Conservation (phyloP, 164 flowering plant species). For the Stephania cephalantha region DNA sequence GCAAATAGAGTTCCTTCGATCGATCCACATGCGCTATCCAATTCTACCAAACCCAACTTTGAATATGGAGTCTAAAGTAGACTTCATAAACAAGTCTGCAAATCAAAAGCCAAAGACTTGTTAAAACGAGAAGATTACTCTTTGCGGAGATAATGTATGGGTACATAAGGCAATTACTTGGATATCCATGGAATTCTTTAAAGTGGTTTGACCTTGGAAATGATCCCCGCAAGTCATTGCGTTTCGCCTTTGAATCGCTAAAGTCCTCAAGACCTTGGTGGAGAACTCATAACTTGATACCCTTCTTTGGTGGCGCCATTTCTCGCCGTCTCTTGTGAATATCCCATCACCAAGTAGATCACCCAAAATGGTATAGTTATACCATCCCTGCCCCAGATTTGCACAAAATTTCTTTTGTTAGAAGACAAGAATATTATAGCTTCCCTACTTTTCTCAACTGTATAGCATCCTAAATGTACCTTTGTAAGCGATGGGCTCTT, state of each 20-base stretch:
- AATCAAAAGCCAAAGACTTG: not conserved
- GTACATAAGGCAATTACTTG: slow-evolving; percentile 49
- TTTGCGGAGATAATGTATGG: not conserved
- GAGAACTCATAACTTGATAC: slow-evolving; percentile 33
- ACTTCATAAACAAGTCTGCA: slow-evolving; percentile 59
- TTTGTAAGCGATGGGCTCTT: too few relatives aligned
- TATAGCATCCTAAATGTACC: too few relatives aligned
- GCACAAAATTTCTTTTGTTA: too few relatives aligned
- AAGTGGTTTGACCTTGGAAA: slow-evolving; percentile 33
- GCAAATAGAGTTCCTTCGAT: slow-evolving; percentile 24
- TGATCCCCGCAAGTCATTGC: slow-evolving; percentile 29
- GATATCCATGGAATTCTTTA: slow-evolving; percentile 30
- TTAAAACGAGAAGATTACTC: not conserved
- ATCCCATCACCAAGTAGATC: slow-evolving; percentile 61
- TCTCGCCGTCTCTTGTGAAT: slow-evolving; percentile 53
- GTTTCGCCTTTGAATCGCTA: slow-evolving; percentile 36
- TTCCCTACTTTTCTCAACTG: too few relatives aligned
- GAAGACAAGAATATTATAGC: too few relatives aligned
- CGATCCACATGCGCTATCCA: slow-evolving; percentile 52
- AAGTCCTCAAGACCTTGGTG: slow-evolving; percentile 47
- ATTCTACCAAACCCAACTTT: slow-evolving; percentile 65
- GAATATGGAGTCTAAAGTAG: slow-evolving; percentile 64
- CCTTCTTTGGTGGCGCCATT: slow-evolving; percentile 58
- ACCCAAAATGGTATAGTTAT: slow-evolving; percentile 29
- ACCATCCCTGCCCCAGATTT: slow-evolving; percentile 28